Evolutionary conservation across 257 asterid species (phyloP).

Genomic region (Solanum paucissectum): DNA sequence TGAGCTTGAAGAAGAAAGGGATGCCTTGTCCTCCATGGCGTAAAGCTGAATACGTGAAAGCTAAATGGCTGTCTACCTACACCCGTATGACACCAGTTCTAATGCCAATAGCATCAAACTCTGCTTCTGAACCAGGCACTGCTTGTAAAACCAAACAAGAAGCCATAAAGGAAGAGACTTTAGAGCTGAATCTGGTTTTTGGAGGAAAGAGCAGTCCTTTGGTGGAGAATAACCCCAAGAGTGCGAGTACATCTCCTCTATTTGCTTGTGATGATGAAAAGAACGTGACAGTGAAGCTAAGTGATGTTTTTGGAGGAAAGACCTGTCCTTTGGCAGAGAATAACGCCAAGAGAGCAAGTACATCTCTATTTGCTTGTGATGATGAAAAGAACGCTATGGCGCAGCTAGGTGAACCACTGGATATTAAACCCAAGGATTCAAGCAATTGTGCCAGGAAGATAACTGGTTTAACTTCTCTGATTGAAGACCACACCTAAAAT

Average conservation of each 20-base stretch:
- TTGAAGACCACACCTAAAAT: slow-evolving; percentile 34
- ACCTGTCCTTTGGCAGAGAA: background rate
- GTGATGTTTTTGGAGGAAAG: slow-evolving; percentile 13
- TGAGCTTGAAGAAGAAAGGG: slow-evolving; percentile 76
- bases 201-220: slow-evolving; percentile 11
- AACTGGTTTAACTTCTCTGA: slow-evolving; percentile 67
- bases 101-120: background rate
- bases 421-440: slow-evolving; percentile 37
- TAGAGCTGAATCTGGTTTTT: slow-evolving; percentile 5
- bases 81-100: slow-evolving; percentile 15
- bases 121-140: background rate
- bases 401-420: slow-evolving; percentile 39
- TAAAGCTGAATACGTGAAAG: slow-evolving; percentile 56
- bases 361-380: background rate
- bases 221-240: background rate
- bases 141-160: background rate
- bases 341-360: background rate
- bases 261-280: background rate
- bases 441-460: slow-evolving; percentile 40
- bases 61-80: slow-evolving; percentile 79
- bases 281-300: background rate
- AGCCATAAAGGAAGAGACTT: background rate
- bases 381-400: background rate
- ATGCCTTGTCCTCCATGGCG: slow-evolving; percentile 96
- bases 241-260: background rate